Evolutionary conservation across 2,329 filamentous ascomycete genomes (phyloP), one percentile per base, ranked within the genome.

Genomic region (Fusarium chlamydosporum): DNA sequence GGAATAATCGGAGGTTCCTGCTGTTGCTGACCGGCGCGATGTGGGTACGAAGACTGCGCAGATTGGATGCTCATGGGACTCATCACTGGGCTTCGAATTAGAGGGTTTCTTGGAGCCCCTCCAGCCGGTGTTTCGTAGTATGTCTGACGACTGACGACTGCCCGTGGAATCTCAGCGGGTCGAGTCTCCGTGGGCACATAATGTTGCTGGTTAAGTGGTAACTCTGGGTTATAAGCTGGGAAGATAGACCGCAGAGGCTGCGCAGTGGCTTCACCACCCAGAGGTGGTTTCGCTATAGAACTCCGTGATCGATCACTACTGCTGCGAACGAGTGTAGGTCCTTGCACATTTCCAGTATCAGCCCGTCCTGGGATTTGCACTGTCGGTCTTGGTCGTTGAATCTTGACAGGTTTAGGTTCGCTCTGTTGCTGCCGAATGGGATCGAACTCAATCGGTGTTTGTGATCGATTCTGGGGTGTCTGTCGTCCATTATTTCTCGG

Each of bases 111-210:
- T 2, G 60, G 50, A 10, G 35, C 41, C 0, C 40, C 31, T 1
- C 50, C 51, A 13, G 54, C 33, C 20, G 72, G 52, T 43, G 62
- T 62, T 20, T 78, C 74, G 54, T 76, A 72, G 75, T 91, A 91
- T 26, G 88, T 86, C 34, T 87, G 86, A 54, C 90, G 82, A 77
- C 88, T 92, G 74, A 92, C 90, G 60, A 89, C 85, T 16, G 86
- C 85, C 35, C 84, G 82, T 7, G 90, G 89, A 48, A 93, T 86
- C 33, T 87, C 84, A 2, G 86, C 86, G 13, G 91, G 89, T 62
- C 86, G 88, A 56, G 85, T 80, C 75, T 91, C 88, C 1, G 87
- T 89, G 4, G 91, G 91, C 48, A 86, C 91, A 79, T 94, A 94
- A 46, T 87, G 79, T 74, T 94, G 92, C 59, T 88, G 86, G 56